Evolutionary conservation across 108 stramenopile genomes (phyloP).

Genomic region (Nitzschia sp.): DNA sequence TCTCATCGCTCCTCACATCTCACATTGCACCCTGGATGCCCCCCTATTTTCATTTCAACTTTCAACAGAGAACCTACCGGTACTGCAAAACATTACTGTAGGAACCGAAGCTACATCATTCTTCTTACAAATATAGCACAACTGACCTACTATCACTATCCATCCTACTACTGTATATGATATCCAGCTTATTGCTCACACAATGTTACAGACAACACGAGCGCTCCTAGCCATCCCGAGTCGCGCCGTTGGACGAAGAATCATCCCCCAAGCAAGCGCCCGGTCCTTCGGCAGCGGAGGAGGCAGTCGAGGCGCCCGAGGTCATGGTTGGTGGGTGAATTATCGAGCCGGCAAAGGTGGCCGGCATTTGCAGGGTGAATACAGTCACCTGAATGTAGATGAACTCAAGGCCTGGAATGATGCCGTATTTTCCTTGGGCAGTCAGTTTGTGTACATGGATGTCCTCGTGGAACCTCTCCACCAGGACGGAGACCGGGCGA

Average conservation of each 20-base stretch:
- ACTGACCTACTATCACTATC: no score
- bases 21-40: no score
- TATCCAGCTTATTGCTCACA: no score
- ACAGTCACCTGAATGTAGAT: slow-evolving; percentile 61
- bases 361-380: slow-evolving; percentile 89
- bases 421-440: slow-evolving; percentile 53
- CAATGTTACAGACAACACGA: background rate
- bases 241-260: background rate
- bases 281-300: slow-evolving; percentile 37
- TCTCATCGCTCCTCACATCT: no score
- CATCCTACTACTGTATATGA: no score
- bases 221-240: background rate
- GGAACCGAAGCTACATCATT: no score
- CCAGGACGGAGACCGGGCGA: background rate
- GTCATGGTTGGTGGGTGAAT: slow-evolving; percentile 85
- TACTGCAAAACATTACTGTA: no score
- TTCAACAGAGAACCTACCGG: no score
- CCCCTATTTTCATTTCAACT: no score
- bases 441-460: slow-evolving; percentile 38
- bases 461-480: slow-evolving; percentile 32
- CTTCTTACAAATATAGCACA: no score
- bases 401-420: slow-evolving; percentile 62
- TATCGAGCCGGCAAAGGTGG: slow-evolving; percentile 85
- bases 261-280: background rate
- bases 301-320: slow-evolving; percentile 77